A percentile compares a stretch with the other conserved stretches of the same genome.
These are phyloP conservation scores for Geranomyces michiganensis DNA, from an alignment of 192 early-diverging fungal genomes.

Conservation along the genomic window DNA sequence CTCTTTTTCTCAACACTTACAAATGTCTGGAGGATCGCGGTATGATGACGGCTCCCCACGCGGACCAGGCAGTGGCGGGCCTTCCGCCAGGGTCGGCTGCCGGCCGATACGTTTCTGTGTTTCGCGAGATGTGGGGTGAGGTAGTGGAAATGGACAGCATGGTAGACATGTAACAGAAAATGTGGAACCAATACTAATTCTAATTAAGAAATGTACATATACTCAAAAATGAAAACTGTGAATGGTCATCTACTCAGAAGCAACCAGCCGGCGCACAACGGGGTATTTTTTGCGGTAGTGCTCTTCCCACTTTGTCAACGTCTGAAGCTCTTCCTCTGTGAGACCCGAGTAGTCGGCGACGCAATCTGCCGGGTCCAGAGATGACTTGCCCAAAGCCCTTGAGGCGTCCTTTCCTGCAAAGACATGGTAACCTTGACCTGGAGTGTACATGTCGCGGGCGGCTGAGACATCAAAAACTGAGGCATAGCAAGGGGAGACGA, in stretches of 20 bases:
- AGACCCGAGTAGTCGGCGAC: conserved; percentile 70
- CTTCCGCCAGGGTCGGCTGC: conserved; percentile 7
- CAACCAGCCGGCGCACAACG: conserved; percentile 43
- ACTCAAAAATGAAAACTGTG: too few relatives aligned
- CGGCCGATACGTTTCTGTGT: conserved; percentile 42
- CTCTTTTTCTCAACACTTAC: conserved; percentile 53
- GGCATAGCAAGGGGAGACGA: background rate
- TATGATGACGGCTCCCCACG: conserved; percentile 24
- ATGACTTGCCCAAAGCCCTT: conserved; percentile 68
- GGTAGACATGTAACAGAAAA: conserved; percentile 25
- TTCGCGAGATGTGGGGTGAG: conserved; percentile 52
- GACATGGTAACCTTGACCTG: conserved; percentile 66
- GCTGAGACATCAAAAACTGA: conserved; percentile 73
- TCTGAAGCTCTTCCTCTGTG: conserved; percentile 68
- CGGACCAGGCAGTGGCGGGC: background rate
- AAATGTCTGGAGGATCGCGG: conserved; percentile 47
- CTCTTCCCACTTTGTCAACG: conserved; percentile 68
- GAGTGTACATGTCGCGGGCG: conserved; percentile 67
- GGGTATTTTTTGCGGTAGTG: conserved; percentile 71
- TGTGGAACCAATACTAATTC: too few relatives aligned
- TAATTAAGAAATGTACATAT: too few relatives aligned
- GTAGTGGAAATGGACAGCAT: conserved; percentile 49
- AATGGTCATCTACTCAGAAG: conserved; percentile 18
- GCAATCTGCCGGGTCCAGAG: conserved; percentile 71
- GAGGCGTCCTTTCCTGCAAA: conserved; percentile 86